phyloP scores from a whole-genome alignment of 202 grass and related monocot species.

The Elaeis oleifera region DNA sequence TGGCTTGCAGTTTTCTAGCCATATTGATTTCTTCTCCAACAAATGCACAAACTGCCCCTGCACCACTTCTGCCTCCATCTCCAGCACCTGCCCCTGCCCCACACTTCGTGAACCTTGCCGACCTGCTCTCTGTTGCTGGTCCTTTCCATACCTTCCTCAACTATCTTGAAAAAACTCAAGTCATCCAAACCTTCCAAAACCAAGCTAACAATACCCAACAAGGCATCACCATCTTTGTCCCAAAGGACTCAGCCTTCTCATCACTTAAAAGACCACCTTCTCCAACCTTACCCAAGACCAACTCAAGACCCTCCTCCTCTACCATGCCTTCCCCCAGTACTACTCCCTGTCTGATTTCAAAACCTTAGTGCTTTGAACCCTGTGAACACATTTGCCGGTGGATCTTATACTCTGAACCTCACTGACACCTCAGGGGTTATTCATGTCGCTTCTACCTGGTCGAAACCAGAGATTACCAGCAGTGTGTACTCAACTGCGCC shows the following conservation, averaged over 20 bases:
- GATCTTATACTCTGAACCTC: constrained; percentile 57
- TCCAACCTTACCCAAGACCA: constrained; percentile 74
- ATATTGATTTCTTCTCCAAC: constrained; percentile 37
- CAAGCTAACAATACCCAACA: constrained; percentile 70
- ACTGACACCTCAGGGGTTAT: constrained; percentile 68
- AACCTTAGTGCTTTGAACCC: constrained; percentile 69
- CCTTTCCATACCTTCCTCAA: constrained; percentile 76
- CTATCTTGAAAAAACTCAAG: constrained; percentile 59
- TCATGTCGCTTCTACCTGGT: constrained; percentile 74
- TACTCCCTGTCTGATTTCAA: constrained; percentile 85
- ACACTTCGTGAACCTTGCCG: constrained; percentile 52
- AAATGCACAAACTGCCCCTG: constrained; percentile 40
- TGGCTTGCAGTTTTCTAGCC: constrained; percentile 33
- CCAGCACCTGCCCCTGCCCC: constrained; percentile 58
- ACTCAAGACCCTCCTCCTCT: constrained; percentile 65
- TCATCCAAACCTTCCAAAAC: constrained; percentile 73
- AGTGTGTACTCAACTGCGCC: constrained; percentile 71
- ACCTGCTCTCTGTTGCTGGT: constrained; percentile 72
- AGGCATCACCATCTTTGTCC: constrained; percentile 84
- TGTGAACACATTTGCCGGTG: constrained; percentile 63
- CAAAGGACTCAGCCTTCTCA: constrained; percentile 63
- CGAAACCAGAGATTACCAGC: constrained; percentile 66
- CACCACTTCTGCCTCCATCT: constrained; percentile 31
- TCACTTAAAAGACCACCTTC: constrained; percentile 47
- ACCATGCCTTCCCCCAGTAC: constrained; percentile 70